phyloP scores from a whole-genome alignment of 768 basidiomycete genomes.

The Paxillus ammoniavirescens region DNA sequence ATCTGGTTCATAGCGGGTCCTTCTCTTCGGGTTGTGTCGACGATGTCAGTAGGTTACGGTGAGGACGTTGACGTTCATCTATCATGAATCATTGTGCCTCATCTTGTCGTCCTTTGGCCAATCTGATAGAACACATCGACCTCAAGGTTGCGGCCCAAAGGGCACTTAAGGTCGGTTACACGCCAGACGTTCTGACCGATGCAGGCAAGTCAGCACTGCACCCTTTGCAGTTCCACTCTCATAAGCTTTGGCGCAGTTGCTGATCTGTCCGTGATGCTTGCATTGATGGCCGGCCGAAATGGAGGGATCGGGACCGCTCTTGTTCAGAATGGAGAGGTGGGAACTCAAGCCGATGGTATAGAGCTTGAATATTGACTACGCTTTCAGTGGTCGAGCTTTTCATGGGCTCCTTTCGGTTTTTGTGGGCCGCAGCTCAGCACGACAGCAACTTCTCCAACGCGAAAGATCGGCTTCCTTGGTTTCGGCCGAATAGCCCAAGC shows the following conservation, averaged over 20 bases:
- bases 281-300: slow-evolving; percentile 90
- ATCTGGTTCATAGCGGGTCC: slow-evolving; percentile 58
- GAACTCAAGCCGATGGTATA: slow-evolving; percentile 15
- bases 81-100: neutral
- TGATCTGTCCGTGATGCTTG: slow-evolving; percentile 86
- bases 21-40: slow-evolving; percentile 78
- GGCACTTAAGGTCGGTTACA: slow-evolving; percentile 79
- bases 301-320: slow-evolving; percentile 60
- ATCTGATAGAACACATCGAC: slow-evolving; percentile 75
- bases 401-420: slow-evolving; percentile 82
- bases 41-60: slow-evolving; percentile 92
- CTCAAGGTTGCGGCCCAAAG: slow-evolving; percentile 56
- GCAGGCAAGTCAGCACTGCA: slow-evolving; percentile 52
- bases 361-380: neutral
- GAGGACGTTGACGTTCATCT: slow-evolving; percentile 14
- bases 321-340: slow-evolving; percentile 68
- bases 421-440: slow-evolving; percentile 82
- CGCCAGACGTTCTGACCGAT: slow-evolving; percentile 90
- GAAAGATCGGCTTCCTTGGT: slow-evolving; percentile 87
- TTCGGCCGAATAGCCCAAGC: slow-evolving; percentile 94
- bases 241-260: slow-evolving; percentile 58
- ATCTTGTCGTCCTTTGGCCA: neutral
- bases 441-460: slow-evolving; percentile 43
- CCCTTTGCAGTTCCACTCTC: neutral
- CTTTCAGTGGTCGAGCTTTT: slow-evolving; percentile 71